Evolutionary conservation across 1,139 yeast species (phyloP).

Genomic region (Groenewaldozyma auringiensis): DNA sequence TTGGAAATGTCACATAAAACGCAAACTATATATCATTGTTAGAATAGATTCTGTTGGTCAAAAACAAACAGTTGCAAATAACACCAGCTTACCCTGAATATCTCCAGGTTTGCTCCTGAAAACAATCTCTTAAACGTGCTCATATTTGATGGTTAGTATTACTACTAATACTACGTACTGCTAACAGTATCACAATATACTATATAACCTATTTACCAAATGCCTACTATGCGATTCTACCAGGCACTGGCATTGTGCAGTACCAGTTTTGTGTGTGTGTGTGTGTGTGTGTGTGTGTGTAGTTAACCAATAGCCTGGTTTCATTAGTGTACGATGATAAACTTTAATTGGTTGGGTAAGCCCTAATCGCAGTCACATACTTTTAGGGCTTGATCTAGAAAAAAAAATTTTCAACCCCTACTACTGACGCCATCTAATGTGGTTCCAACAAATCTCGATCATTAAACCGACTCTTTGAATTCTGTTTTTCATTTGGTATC

Average conservation of each 20-base stretch:
- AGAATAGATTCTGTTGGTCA: not conserved
- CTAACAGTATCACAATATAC: not conserved
- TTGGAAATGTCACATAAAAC: constrained; percentile 78
- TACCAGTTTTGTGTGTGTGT: too few relatives aligned
- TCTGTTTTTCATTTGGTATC: not conserved
- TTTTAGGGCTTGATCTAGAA: not conserved
- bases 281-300: too few relatives aligned
- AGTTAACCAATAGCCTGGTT: too few relatives aligned
- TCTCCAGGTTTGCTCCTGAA: constrained; percentile 41
- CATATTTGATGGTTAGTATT: too few relatives aligned
- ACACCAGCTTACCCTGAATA: constrained; percentile 47
- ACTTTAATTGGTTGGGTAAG: not conserved
- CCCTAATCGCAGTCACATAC: not conserved
- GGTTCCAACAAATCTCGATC: not conserved
- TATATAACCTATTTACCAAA: too few relatives aligned
- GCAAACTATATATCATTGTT: constrained; percentile 47
- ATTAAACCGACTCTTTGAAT: not conserved
- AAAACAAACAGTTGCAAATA: not conserved
- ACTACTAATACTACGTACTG: too few relatives aligned
- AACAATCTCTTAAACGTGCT: not conserved
- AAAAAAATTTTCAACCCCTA: too few relatives aligned
- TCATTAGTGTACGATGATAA: not conserved
- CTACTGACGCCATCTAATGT: too few relatives aligned
- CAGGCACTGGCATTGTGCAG: too few relatives aligned
- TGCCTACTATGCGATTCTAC: too few relatives aligned